Conservation (phyloP, 176 grass and related monocot genomes). For the Pharus latifolius region DNA sequence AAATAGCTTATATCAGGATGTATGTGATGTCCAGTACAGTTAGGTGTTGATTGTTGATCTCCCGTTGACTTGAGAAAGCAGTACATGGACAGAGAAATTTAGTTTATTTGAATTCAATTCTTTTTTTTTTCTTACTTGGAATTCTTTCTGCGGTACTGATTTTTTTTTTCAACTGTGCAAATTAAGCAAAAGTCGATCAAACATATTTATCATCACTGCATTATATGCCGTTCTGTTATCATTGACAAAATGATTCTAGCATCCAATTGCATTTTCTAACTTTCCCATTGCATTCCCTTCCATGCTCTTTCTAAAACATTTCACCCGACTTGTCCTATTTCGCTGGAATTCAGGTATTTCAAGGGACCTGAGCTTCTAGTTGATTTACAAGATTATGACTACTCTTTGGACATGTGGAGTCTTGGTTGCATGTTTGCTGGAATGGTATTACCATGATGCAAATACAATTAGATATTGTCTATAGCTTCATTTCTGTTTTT, state of each 20-base stretch:
- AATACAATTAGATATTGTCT: neutral
- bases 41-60: neutral
- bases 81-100: neutral
- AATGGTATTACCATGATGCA: slow-evolving; percentile 39
- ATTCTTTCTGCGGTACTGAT: neutral
- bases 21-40: neutral
- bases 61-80: neutral
- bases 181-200: neutral
- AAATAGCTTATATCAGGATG: neutral
- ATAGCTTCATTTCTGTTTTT: neutral
- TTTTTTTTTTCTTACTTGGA: neutral
- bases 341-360: slow-evolving; percentile 53
- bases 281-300: neutral
- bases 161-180: neutral
- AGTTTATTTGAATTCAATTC: neutral
- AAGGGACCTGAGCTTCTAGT: slow-evolving; percentile 85
- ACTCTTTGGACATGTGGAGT: slow-evolving; percentile 91
- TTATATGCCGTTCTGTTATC: neutral
- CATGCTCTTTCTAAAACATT: neutral
- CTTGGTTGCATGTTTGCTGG: slow-evolving; percentile 92
- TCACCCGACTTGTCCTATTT: neutral
- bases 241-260: neutral
- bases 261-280: neutral
- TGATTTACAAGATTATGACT: slow-evolving; percentile 84
- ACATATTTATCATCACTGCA: neutral